These are phyloP conservation scores for Trametes meyenii DNA, from an alignment of 768 basidiomycete species.

Conservation along the genomic window DNA sequence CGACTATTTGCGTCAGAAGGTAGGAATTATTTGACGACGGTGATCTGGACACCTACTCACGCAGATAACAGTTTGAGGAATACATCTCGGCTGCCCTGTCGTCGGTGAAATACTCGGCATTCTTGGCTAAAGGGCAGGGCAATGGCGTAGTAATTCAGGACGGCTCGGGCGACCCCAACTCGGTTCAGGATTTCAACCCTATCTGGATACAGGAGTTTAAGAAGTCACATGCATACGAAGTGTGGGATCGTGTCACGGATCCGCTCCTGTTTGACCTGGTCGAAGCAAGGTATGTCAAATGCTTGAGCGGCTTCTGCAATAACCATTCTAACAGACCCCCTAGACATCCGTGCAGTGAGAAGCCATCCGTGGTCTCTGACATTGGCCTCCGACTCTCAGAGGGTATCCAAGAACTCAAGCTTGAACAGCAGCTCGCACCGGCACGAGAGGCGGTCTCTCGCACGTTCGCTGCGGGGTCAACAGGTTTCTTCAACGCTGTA, in stretches of 20 bases:
- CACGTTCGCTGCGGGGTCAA: constrained; percentile 73
- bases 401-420: constrained; percentile 90
- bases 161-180: constrained; percentile 59
- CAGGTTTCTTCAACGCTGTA: constrained; percentile 85
- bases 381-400: constrained; percentile 90
- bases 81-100: constrained; percentile 89
- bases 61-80: constrained; percentile 74
- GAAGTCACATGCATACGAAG: constrained; percentile 81
- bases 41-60: not conserved
- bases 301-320: not conserved
- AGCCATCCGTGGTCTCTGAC: constrained; percentile 86
- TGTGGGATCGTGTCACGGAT: constrained; percentile 92
- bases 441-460: constrained; percentile 86
- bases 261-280: constrained; percentile 93
- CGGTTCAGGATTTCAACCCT: constrained; percentile 81
- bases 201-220: constrained; percentile 89
- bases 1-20: constrained; percentile 90
- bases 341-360: constrained; percentile 93
- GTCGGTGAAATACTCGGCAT: constrained; percentile 89
- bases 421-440: constrained; percentile 93
- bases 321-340: not conserved
- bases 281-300: constrained; percentile 74
- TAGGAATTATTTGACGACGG: constrained; percentile 27
- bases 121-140: constrained; percentile 68
- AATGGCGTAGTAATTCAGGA: constrained; percentile 69